These are phyloP conservation scores for Diversispora epigaea DNA, from an alignment of 192 early-diverging fungal species.

Conservation along the genomic window DNA sequence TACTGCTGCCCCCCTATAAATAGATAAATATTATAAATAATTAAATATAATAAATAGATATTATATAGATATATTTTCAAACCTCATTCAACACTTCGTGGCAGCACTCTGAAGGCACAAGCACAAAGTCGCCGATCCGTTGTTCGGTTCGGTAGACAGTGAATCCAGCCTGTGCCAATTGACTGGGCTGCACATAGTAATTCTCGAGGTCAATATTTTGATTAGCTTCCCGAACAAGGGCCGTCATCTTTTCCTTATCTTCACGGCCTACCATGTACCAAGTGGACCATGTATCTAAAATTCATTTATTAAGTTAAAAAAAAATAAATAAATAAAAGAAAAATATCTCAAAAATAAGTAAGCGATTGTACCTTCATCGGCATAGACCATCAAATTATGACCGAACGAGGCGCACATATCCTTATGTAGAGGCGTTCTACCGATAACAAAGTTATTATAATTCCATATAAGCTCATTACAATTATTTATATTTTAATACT, in stretches of 20 bases:
- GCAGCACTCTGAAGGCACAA: constrained; percentile 36
- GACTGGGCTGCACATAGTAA: background rate
- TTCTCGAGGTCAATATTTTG: constrained; percentile 24
- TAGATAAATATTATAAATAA: background rate
- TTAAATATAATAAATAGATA: background rate
- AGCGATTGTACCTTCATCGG: constrained; percentile 9
- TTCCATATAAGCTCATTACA: background rate
- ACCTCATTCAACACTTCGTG: constrained; percentile 35
- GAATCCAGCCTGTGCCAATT: constrained; percentile 10
- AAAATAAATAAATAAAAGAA: background rate
- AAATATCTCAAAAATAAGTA: background rate
- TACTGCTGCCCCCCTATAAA: background rate
- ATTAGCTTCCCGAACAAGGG: background rate
- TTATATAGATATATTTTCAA: background rate
- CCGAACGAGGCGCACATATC: constrained; percentile 40
- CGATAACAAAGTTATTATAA: background rate
- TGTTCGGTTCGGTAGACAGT: constrained; percentile 32
- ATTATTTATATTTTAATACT: constrained; percentile 5
- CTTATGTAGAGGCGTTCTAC: constrained; percentile 29
- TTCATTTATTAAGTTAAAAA: background rate
- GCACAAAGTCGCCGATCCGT: constrained; percentile 37
- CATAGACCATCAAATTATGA: constrained; percentile 39
- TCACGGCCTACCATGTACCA: constrained; percentile 21
- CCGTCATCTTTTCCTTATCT: constrained; percentile 14
- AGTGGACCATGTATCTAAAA: constrained; percentile 1